Evolutionary conservation across 2,329 filamentous ascomycete species (phyloP).

Genomic region (Aphanocladium album): DNA sequence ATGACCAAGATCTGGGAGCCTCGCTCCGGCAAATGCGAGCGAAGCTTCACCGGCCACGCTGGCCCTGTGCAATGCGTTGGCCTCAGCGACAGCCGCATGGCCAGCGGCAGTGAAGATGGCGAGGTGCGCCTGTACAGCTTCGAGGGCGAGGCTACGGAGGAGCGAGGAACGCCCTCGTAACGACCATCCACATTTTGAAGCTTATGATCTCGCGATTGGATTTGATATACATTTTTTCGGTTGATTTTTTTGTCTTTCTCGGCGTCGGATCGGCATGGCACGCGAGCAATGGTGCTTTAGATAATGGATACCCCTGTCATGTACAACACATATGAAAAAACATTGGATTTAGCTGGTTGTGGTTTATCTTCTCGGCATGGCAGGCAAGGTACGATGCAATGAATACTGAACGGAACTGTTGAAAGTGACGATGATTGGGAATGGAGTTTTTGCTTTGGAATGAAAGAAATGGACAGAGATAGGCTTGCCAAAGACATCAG

Average conservation of each 20-base stretch:
- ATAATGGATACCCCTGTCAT: slow-evolving; percentile 7
- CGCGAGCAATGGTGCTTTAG: neutral
- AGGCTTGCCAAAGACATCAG: neutral
- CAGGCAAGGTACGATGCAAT: neutral
- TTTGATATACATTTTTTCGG: neutral
- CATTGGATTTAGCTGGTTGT: neutral
- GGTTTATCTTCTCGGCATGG: neutral
- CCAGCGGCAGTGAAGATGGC: slow-evolving; percentile 88
- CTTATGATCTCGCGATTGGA: slow-evolving; percentile 26
- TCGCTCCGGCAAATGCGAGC: slow-evolving; percentile 81
- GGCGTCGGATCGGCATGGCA: slow-evolving; percentile 3
- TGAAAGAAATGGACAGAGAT: neutral
- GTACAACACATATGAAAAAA: neutral
- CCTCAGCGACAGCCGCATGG: slow-evolving; percentile 82
- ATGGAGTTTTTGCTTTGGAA: neutral
- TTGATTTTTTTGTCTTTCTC: neutral
- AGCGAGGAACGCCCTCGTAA: slow-evolving; percentile 48
- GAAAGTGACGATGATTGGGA: neutral
- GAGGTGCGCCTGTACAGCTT: slow-evolving; percentile 84
- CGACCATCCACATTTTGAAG: neutral
- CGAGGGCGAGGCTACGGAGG: slow-evolving; percentile 46
- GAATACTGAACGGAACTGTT: neutral
- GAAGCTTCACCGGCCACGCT: slow-evolving; percentile 85
- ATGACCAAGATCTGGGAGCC: slow-evolving; percentile 96
- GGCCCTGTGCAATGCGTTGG: slow-evolving; percentile 92